Conservation (phyloP, 179 eudicot genomes). For the Sideroxylon spinosum region DNA sequence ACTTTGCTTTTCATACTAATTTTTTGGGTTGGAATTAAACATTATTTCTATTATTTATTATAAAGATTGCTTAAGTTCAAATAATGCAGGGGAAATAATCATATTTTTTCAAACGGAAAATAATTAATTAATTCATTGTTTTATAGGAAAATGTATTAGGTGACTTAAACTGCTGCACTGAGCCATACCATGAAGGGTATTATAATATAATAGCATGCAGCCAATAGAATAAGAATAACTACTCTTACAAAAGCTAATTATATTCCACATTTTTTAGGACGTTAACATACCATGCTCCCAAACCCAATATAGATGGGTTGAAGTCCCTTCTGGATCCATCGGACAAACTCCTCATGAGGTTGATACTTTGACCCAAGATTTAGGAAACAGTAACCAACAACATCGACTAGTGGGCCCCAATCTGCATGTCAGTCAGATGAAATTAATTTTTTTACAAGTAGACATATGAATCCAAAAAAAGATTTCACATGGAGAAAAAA, state of each 20-base stretch:
- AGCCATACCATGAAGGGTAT: neutral
- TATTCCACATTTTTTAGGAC: neutral
- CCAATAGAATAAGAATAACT: conserved; percentile 32
- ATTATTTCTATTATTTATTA: no score
- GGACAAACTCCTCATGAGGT: conserved; percentile 59
- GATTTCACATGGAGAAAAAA: neutral
- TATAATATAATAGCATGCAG: conserved; percentile 31
- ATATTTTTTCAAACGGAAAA: no score
- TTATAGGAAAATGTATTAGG: neutral
- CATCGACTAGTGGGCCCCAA: conserved; percentile 91
- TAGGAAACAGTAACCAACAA: conserved; percentile 92
- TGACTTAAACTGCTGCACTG: neutral
- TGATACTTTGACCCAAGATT: conserved; percentile 67
- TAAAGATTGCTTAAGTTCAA: no score
- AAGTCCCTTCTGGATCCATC: conserved; percentile 74
- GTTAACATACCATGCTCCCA: conserved; percentile 87
- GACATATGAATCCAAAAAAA: neutral
- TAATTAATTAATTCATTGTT: neutral
- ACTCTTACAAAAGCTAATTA: neutral
- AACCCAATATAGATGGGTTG: conserved; percentile 85
- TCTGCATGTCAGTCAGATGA: conserved; percentile 44
- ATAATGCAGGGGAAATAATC: neutral
- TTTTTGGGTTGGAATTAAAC: neutral
- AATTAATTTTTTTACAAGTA: conserved; percentile 11
- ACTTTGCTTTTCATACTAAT: neutral